Evolutionary conservation across 306 rosid species (phyloP).

Genomic region (Cucurbita pepo): DNA sequence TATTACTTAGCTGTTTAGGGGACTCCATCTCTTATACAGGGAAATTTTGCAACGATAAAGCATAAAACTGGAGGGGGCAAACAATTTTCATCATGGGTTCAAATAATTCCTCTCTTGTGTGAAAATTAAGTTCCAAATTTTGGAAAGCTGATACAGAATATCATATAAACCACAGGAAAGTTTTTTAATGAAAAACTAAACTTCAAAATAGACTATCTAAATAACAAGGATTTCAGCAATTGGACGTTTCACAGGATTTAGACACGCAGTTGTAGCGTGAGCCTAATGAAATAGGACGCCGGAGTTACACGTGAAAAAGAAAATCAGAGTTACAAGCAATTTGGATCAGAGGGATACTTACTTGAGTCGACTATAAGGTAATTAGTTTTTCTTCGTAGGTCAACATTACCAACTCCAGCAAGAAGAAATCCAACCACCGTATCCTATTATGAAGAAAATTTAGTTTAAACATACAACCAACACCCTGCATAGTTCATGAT

Average conservation of each 20-base stretch:
- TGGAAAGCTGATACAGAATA: background rate
- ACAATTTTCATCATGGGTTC: too few relatives aligned
- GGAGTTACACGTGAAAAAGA: background rate
- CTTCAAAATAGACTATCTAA: background rate
- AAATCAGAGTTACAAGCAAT: background rate
- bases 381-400: constrained; percentile 84
- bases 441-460: constrained; percentile 29
- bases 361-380: constrained; percentile 91
- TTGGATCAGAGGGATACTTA: constrained; percentile 16
- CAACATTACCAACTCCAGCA: constrained; percentile 95
- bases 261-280: background rate
- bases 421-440: constrained; percentile 85
- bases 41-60: too few relatives aligned
- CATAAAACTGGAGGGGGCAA: too few relatives aligned
- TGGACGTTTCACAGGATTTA: background rate
- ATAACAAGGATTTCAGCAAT: background rate
- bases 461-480: background rate
- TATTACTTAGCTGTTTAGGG: too few relatives aligned
- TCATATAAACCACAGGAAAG: background rate
- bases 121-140: background rate
- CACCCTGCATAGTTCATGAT: background rate
- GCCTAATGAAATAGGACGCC: background rate
- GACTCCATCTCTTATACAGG: too few relatives aligned
- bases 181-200: background rate
- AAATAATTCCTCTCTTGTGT: too few relatives aligned